Evolutionary conservation across 2,329 filamentous ascomycete genomes (phyloP).

Genomic region (Sporothrix humicola): DNA sequence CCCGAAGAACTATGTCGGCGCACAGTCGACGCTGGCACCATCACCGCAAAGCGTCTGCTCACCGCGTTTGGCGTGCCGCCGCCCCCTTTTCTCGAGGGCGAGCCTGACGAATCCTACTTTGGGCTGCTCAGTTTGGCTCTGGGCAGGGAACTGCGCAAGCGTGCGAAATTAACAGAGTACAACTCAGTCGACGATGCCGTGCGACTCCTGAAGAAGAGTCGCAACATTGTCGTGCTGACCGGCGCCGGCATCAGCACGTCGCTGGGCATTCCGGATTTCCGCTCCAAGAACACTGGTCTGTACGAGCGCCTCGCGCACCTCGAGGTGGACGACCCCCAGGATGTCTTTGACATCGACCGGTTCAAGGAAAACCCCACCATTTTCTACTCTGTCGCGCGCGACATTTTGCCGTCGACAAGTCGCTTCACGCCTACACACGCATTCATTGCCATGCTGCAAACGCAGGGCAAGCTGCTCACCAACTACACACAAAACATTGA

Average conservation of each 20-base stretch:
- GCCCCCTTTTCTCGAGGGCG: slow-evolving; percentile 73
- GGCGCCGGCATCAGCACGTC: slow-evolving; percentile 97
- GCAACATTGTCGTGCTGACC: slow-evolving; percentile 91
- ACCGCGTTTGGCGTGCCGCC: slow-evolving; percentile 83
- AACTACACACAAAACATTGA: slow-evolving; percentile 99
- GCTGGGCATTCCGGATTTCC: slow-evolving; percentile 94
- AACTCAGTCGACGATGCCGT: slow-evolving; percentile 91
- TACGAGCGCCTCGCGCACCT: slow-evolving; percentile 84
- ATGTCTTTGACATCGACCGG: slow-evolving; percentile 89
- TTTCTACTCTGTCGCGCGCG: slow-evolving; percentile 90
- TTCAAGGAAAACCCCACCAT: slow-evolving; percentile 83
- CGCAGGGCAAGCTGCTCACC: slow-evolving; percentile 86
- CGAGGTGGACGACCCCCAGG: slow-evolving; percentile 82
- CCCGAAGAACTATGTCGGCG: slow-evolving; percentile 76
- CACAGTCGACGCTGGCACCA: slow-evolving; percentile 70
- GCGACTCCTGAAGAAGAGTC: slow-evolving; percentile 70
- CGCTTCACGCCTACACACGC: slow-evolving; percentile 90
- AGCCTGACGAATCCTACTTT: slow-evolving; percentile 76
- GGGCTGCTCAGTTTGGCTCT: slow-evolving; percentile 77
- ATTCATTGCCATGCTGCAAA: slow-evolving; percentile 88
- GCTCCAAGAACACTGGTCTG: slow-evolving; percentile 88
- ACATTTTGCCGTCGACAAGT: slow-evolving; percentile 81
- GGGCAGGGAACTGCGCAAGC: slow-evolving; percentile 78
- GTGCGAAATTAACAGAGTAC: slow-evolving; percentile 77
- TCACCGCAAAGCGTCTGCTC: slow-evolving; percentile 81